Percentiles rank a stretch among this genome's conserved stretches.
These are phyloP conservation scores for Strobilomyces confusus DNA, from an alignment of 768 basidiomycete species.

Conservation along the genomic window DNA sequence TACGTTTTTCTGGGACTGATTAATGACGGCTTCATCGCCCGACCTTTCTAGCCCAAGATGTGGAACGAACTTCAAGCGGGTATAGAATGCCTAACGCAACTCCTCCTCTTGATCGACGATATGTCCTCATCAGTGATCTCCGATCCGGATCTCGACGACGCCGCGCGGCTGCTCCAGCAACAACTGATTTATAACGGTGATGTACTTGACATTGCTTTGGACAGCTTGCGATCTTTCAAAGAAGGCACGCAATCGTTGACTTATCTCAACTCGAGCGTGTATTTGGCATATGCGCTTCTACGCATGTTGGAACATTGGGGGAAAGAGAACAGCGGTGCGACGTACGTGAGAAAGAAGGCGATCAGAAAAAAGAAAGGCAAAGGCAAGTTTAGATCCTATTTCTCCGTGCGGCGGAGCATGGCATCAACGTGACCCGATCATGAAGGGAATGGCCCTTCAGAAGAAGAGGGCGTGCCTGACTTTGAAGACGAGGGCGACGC, in stretches of 20 bases:
- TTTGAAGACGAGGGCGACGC: constrained; percentile 60
- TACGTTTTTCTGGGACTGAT: constrained; percentile 2
- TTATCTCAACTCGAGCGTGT: constrained; percentile 84
- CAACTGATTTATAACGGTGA: constrained; percentile 96
- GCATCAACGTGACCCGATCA: constrained; percentile 5
- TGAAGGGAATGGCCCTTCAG: constrained; percentile 37
- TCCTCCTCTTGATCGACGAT: constrained; percentile 81
- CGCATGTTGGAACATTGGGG: constrained; percentile 88
- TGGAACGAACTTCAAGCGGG: constrained; percentile 96
- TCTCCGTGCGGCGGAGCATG: constrained; percentile 14
- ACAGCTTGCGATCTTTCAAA: constrained; percentile 73
- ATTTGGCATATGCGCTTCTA: constrained; percentile 81
- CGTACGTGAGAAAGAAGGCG: constrained; percentile 68
- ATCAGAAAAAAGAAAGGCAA: constrained; percentile 51
- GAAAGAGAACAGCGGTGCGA: constrained; percentile 58
- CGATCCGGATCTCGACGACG: constrained; percentile 53
- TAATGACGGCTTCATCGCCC: constrained; percentile 6
- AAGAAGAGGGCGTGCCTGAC: constrained; percentile 65
- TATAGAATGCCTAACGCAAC: constrained; percentile 89
- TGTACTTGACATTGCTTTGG: constrained; percentile 82
- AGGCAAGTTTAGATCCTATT: constrained; percentile 36
- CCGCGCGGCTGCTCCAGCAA: constrained; percentile 77
- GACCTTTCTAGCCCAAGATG: constrained; percentile 65
- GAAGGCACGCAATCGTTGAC: constrained; percentile 72
- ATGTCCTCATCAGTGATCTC: constrained; percentile 57